Percentiles rank a stretch among this genome's conserved stretches.
Conservation (phyloP, 2,329 filamentous ascomycete species). For the Colletotrichum euphorbiae region DNA sequence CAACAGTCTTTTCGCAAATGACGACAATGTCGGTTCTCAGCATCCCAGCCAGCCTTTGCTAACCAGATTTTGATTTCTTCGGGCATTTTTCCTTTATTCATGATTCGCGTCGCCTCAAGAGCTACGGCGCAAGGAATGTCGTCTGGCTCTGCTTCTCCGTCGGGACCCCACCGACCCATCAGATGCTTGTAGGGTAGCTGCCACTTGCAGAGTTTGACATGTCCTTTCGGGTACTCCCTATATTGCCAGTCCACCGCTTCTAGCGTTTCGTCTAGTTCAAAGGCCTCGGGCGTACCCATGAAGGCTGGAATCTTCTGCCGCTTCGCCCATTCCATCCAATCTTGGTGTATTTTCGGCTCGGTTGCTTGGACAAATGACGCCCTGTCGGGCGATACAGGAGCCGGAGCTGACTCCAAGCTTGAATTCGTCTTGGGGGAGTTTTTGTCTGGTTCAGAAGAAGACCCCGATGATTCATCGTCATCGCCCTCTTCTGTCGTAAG, state of each 20-base stretch:
- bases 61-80: neutral
- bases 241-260: neutral
- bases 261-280: neutral
- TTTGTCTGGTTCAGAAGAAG: too few relatives aligned
- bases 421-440: too few relatives aligned
- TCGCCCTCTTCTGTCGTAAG: too few relatives aligned
- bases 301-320: neutral
- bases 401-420: neutral
- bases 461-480: too few relatives aligned
- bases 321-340: conserved; percentile 8
- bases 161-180: neutral
- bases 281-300: neutral
- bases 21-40: neutral
- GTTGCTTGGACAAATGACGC: neutral
- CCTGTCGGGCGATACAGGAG: neutral
- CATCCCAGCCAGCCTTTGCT: neutral
- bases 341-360: neutral
- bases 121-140: neutral
- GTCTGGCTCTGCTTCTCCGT: neutral
- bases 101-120: neutral
- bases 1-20: neutral
- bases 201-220: neutral
- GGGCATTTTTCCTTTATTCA: neutral
- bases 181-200: neutral
- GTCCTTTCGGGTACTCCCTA: too few relatives aligned